A percentile compares a stretch with the other conserved stretches of the same genome.
phyloP scores from a whole-genome alignment of 805 yeast species.

The Cyberlindnera sargentensis region DNA sequence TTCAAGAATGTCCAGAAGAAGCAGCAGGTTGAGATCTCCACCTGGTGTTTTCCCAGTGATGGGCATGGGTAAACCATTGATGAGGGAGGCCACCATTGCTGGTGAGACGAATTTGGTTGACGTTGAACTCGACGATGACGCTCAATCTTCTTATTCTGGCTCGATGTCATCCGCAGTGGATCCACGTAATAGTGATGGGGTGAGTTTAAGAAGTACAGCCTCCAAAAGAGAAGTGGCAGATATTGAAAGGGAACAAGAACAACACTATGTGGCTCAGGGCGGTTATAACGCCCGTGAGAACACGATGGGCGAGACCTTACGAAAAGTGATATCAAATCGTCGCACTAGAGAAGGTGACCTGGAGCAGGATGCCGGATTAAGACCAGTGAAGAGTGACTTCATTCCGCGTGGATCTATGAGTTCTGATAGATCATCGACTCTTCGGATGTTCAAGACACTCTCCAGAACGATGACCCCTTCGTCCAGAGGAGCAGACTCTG shows the following conservation, averaged over 20 bases:
- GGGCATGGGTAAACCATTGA: slow-evolving; percentile 66
- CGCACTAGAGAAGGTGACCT: slow-evolving; percentile 3
- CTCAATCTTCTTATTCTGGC: not conserved
- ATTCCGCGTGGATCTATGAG: not conserved
- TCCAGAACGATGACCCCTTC: slow-evolving; percentile 11
- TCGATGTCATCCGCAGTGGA: not conserved
- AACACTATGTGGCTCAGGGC: slow-evolving; percentile 20
- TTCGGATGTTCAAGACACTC: slow-evolving; percentile 14
- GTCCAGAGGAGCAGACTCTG: slow-evolving; percentile 18
- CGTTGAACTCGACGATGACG: not conserved
- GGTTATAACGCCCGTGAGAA: slow-evolving; percentile 28
- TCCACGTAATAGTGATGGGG: not conserved
- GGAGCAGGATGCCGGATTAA: slow-evolving; percentile 19
- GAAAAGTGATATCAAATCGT: slow-evolving; percentile 19
- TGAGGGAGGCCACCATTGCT: slow-evolving; percentile 53
- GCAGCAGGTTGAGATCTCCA: slow-evolving; percentile 42
- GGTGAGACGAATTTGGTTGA: slow-evolving; percentile 11
- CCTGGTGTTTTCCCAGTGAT: slow-evolving; percentile 73
- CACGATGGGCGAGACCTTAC: slow-evolving; percentile 29
- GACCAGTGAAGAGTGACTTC: not conserved
- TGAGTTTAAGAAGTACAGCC: slow-evolving; percentile 6
- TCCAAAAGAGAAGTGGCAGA: slow-evolving; percentile 5
- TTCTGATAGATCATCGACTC: slow-evolving; percentile 4
- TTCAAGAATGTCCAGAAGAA: slow-evolving; percentile 5
- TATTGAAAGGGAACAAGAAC: slow-evolving; percentile 23